Percentiles rank a stretch among this genome's conserved stretches.
Conservation (phyloP, 2,329 filamentous ascomycete genomes). For the Rutstroemia sydowiana region DNA sequence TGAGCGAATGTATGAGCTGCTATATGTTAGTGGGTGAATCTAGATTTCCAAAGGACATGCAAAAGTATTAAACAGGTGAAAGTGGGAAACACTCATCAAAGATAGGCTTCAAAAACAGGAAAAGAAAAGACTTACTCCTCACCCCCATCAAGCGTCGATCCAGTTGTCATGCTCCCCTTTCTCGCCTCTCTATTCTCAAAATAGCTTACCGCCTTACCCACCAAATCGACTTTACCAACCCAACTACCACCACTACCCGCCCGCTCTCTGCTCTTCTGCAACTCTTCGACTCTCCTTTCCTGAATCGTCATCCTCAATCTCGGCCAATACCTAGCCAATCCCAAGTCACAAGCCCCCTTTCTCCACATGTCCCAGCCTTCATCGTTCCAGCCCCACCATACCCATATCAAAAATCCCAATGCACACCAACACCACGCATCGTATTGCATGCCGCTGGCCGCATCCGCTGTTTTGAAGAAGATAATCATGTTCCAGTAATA, state of each 20-base stretch:
- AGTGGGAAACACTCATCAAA: too few relatives aligned
- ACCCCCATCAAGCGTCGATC: background rate
- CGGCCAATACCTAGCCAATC: constrained; percentile 21
- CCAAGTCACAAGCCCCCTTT: constrained; percentile 14
- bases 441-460: constrained; percentile 36
- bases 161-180: constrained; percentile 3
- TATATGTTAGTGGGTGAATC: too few relatives aligned
- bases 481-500: constrained; percentile 41
- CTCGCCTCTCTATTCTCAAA: constrained; percentile 16
- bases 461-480: constrained; percentile 34
- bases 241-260: constrained; percentile 2
- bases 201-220: constrained; percentile 20
- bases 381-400: constrained; percentile 57
- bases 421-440: constrained; percentile 52
- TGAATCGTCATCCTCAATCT: constrained; percentile 14
- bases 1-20: too few relatives aligned
- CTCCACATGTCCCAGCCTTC: constrained; percentile 51
- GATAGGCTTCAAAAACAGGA: background rate
- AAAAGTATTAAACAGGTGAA: too few relatives aligned
- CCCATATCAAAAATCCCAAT: constrained; percentile 47
- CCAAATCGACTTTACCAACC: constrained; percentile 18
- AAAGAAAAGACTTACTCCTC: constrained; percentile 1
- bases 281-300: constrained; percentile 1
- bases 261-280: constrained; percentile 2
- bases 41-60: too few relatives aligned